phyloP scores from a whole-genome alignment of 2,329 filamentous ascomycete species.

The Phaeophleospora eucalypticola region DNA sequence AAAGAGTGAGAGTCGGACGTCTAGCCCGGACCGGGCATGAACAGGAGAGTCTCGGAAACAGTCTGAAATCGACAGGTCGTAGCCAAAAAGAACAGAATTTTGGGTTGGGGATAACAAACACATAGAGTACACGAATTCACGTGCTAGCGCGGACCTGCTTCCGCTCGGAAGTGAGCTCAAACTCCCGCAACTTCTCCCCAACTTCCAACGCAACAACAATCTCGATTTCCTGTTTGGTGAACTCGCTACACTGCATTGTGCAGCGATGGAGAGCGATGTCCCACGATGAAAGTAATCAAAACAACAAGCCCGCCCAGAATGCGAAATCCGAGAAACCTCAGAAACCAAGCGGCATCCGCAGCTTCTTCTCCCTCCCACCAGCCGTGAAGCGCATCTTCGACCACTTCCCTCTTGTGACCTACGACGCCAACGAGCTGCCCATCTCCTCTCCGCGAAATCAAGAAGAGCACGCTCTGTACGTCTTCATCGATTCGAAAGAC shows the following conservation, averaged over 20 bases:
- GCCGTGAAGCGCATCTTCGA: constrained; percentile 82
- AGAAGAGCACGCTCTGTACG: constrained; percentile 58
- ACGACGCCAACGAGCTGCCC: constrained; percentile 71
- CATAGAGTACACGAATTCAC: neutral
- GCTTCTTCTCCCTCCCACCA: constrained; percentile 58
- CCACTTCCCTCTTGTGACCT: constrained; percentile 71
- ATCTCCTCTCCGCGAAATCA: constrained; percentile 50
- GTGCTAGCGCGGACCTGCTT: neutral
- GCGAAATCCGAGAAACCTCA: constrained; percentile 4
- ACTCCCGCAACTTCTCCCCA: neutral
- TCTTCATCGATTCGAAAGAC: constrained; percentile 68
- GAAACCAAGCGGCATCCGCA: constrained; percentile 10
- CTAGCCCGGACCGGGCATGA: too few relatives aligned
- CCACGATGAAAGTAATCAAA: constrained; percentile 17
- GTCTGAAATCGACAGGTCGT: too few relatives aligned
- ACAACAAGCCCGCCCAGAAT: constrained; percentile 1
- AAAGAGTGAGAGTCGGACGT: constrained; percentile 2
- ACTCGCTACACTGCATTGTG: neutral
- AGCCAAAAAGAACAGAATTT: too few relatives aligned
- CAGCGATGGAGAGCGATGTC: constrained; percentile 24
- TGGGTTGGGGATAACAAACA: too few relatives aligned
- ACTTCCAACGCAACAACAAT: neutral
- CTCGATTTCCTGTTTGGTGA: neutral
- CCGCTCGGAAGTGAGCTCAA: constrained; percentile 1
- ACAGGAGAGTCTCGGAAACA: neutral